Conservation (phyloP, 2,329 filamentous ascomycete species). For the Diaporthe helianthi region DNA sequence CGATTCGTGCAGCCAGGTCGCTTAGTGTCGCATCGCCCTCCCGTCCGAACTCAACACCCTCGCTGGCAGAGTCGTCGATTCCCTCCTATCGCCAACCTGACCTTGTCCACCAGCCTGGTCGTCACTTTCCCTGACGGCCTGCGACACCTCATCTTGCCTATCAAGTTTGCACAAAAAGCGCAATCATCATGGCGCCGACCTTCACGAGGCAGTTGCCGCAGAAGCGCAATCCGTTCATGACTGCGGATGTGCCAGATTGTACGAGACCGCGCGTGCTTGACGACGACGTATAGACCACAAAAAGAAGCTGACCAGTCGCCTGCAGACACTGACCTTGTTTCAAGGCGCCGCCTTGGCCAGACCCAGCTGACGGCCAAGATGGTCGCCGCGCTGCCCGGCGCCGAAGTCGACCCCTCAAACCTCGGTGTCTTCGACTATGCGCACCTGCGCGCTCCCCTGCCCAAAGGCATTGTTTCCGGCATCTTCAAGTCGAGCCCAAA, state of each 20-base stretch:
- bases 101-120: background rate
- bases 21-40: conserved; percentile 30
- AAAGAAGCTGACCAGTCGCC: conserved; percentile 32
- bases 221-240: conserved; percentile 61
- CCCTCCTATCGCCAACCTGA: conserved; percentile 1
- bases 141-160: background rate
- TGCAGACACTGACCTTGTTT: conserved; percentile 75
- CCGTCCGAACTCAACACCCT: conserved; percentile 9
- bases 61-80: conserved; percentile 13
- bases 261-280: conserved; percentile 37
- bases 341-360: conserved; percentile 87
- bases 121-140: background rate
- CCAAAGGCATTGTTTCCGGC: conserved; percentile 88
- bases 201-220: conserved; percentile 47
- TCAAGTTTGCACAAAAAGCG: conserved; percentile 12
- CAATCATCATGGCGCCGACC: conserved; percentile 37
- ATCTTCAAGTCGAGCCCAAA: conserved; percentile 91
- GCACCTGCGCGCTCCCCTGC: conserved; percentile 89
- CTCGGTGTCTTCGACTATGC: conserved; percentile 94
- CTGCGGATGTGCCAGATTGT: conserved; percentile 60
- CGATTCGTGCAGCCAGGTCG: conserved; percentile 16
- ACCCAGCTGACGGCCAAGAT: conserved; percentile 88
- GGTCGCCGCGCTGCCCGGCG: conserved; percentile 72
- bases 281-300: conserved; percentile 6
- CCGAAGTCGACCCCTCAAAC: conserved; percentile 75